Conservation (phyloP, 2,329 filamentous ascomycete genomes). For the Madurella mycetomatis region DNA sequence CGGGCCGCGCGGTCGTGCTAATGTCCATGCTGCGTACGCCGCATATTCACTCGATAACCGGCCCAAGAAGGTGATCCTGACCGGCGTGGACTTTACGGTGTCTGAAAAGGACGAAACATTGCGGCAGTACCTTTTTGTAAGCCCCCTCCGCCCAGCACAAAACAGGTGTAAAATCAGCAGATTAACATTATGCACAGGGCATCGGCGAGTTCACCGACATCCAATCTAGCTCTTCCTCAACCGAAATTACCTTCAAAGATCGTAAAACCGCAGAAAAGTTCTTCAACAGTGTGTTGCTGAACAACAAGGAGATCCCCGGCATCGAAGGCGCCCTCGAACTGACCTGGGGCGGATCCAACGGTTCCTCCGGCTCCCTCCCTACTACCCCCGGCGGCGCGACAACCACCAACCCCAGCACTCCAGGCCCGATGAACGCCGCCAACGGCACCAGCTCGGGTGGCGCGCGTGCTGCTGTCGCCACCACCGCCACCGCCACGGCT, state of each 20-base stretch:
- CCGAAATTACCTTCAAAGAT: constrained; percentile 61
- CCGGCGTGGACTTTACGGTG: constrained; percentile 59
- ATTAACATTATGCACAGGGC: constrained; percentile 40
- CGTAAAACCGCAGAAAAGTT: constrained; percentile 68
- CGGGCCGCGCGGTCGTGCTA: constrained; percentile 8
- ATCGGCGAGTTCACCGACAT: constrained; percentile 60
- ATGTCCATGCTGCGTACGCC: constrained; percentile 47
- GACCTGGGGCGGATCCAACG: constrained; percentile 49
- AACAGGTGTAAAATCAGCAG: background rate
- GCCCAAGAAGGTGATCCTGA: constrained; percentile 62
- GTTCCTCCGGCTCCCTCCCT: constrained; percentile 13
- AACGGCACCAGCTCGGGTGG: background rate
- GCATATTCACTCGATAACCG: constrained; percentile 71
- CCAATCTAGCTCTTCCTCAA: constrained; percentile 42
- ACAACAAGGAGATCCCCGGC: constrained; percentile 55
- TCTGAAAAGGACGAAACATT: constrained; percentile 63
- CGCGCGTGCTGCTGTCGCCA: too few species aligned
- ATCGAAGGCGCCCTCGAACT: constrained; percentile 60
- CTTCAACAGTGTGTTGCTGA: constrained; percentile 47
- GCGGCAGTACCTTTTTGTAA: constrained; percentile 65
- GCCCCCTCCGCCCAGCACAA: constrained; percentile 36
- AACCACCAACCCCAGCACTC: background rate
- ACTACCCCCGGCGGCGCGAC: constrained; percentile 11
- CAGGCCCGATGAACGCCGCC: background rate
- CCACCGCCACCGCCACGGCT: background rate